Evolutionary conservation across 2,329 filamentous ascomycete genomes (phyloP), one percentile per base, ranked within the genome.

Genomic region (Coccinonectria pachysandricola): DNA sequence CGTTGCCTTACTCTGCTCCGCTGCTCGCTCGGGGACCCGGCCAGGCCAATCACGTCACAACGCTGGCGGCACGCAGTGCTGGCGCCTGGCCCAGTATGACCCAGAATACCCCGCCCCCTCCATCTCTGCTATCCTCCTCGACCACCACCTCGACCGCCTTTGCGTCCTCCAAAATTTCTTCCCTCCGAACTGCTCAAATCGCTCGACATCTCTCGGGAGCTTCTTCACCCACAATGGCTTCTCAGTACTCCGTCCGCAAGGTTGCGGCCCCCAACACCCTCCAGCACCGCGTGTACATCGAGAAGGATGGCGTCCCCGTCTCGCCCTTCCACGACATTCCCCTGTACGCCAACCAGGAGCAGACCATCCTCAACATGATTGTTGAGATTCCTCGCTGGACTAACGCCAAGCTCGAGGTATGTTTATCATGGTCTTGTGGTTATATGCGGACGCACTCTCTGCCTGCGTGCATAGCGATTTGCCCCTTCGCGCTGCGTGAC

Each of bases 381-480:
- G 91, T 98, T 50, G 91, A 98, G 79, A 95, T 98, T 52, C 91
- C 91, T 52, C 80, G 91, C 68, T 98, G 91, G 91, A 94, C 88
- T 69, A 98, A 98, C 66, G 91, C 82, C 53, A 98, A 98, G 78
- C 83, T 92, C 63, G 91, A 98, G 82, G 88, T 94, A 60, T 45
- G 79, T 24, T 18, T 15, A 15, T 9, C n/a, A n/a, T n/a, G n/a
- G n/a, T n/a, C n/a, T n/a, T n/a, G n/a, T n/a, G n/a, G n/a, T n/a
- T n/a, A n/a, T n/a, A n/a, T n/a, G n/a, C n/a, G n/a, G n/a, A n/a
- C n/a, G n/a, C n/a, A n/a, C n/a, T n/a, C 1, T 27, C 10, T 14
- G 13, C n/a, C 15, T 16, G n/a, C n/a, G n/a, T n/a, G n/a, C n/a
- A n/a, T n/a, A n/a, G n/a, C n/a, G n/a, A n/a, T n/a, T n/a, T n/a